Base-by-base conservation (phyloP, 2,329 filamentous ascomycete genomes). In the Phyllosticta capitalensis region DNA sequence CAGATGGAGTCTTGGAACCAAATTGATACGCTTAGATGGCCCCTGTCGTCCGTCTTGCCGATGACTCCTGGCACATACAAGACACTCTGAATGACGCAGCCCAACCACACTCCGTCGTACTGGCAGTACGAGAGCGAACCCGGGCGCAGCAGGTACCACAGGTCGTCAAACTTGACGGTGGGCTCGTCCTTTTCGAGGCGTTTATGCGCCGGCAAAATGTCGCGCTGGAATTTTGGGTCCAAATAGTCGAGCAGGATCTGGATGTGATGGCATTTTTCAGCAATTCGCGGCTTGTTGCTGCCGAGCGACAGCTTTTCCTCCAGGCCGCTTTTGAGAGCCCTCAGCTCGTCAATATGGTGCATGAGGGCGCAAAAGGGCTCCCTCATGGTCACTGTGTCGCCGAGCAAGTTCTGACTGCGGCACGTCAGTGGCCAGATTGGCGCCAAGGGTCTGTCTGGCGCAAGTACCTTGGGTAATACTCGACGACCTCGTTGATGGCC, bases 1-100 rank as follows among this genome's bases (percentile, higher is more conserved):
- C 57, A 59, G 10, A 48, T 52, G 45, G 54, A 53, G 22, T 52
- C 57, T 10, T 54, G 57, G 52, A 59, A 59, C 57, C 57, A 59
- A 5, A 59, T 52, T 22, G 54, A 38, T 12, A 55, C 52, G 1
- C 10, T 54, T 38, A 38, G 50, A 20, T 59, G 54, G 6, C 22
- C 22, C 2, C 22, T 55, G 7, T 59, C 52, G 3, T 54, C n/a
- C 12, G 22, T 9, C 24, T 55, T 21, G 17, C 14, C 38, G 17
- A 17, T n/a, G 14, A n/a, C n/a, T 45, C 38, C 38, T 6, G 14
- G 38, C 12, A 45, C 38, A 24, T 49, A n/a, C 3, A n/a, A 2
- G 20, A 51, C 57, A 26, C 57, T 59, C 45, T 59, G 26, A 17
- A 59, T 52, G 10, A 52, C 57, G 26, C 57, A 59, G 7, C 57